Evolutionary conservation across 2,329 filamentous ascomycete genomes (phyloP), one percentile per base, ranked within the genome.

Genomic region (Juglanconis oblonga): DNA sequence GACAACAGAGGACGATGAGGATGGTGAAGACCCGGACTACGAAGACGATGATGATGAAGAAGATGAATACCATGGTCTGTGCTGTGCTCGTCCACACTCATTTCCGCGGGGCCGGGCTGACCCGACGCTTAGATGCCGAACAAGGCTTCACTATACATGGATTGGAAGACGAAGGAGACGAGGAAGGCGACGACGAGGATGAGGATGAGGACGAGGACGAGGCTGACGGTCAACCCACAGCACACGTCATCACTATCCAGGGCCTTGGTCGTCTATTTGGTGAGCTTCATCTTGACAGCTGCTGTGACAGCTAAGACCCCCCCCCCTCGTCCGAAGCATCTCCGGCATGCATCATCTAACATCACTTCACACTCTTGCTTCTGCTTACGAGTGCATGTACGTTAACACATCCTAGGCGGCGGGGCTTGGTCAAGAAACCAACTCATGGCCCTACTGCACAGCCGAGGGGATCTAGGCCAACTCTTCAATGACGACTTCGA

Each of bases 371-470:
- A 24, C 11, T 3, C 5, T 49, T 35, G 2, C n/a, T 35, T 17
- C 31, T 29, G 29, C 14, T n/a, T 29, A 6, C 11, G 4, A 17
- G 45, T 50, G 11, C n/a, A 5, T 9, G 42, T 45, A 24, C 14
- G 29, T 50, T 66, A 66, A 52, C 29, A 36, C 38, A 62, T 64
- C 45, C 52, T 52, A 61, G 67, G 29, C 38, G 52, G 55, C 31
- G 52, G 42, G 49, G 59, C 55, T n/a, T 47, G 35, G 14, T 57
- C 61, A 36, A 68, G 67, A 17, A 53, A 55, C 31, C 76, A 80
- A 57, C 66, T 81, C 1, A 57, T 79, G 49, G 71, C 75, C 51
- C 68, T 77, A 33, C 70, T 81, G 35, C 73, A 72, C 24, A 72
- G 74, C 56, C 72, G 70, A 4, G 42, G 47, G 9, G 71, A 78